Conservation (phyloP, 139 green algal species). For the Axilococcus clingmanii region DNA sequence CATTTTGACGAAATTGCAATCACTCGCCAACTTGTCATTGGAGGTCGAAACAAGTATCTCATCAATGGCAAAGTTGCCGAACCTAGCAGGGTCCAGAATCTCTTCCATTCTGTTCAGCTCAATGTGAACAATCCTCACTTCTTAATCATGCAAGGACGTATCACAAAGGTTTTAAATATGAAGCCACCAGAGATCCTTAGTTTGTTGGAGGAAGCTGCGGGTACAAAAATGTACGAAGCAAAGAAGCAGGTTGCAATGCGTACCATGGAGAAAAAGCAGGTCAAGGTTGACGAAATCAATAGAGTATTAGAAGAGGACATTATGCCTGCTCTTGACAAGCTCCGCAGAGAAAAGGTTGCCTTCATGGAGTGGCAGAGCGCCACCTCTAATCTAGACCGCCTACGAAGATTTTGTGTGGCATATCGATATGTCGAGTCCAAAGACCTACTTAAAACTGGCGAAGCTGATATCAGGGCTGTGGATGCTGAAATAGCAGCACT, state of each 20-base stretch:
- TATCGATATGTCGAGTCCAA: slow-evolving; percentile 61
- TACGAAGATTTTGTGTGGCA: slow-evolving; percentile 78
- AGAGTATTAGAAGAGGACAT: slow-evolving; percentile 84
- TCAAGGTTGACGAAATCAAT: slow-evolving; percentile 93
- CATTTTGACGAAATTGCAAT: slow-evolving; percentile 88
- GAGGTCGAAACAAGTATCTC: slow-evolving; percentile 93
- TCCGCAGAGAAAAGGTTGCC: slow-evolving; percentile 66
- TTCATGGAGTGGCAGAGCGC: slow-evolving; percentile 74
- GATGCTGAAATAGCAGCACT: slow-evolving; percentile 11
- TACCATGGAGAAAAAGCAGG: slow-evolving; percentile 92
- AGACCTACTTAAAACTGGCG: slow-evolving; percentile 20
- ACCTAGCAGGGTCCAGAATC: slow-evolving; percentile 85
- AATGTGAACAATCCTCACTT: slow-evolving; percentile 99
- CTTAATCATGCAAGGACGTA: slow-evolving; percentile 99
- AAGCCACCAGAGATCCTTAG: slow-evolving; percentile 94
- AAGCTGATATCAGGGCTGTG: slow-evolving; percentile 7
- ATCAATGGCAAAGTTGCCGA: slow-evolving; percentile 93
- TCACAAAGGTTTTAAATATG: slow-evolving; percentile 99
- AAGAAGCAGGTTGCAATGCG: slow-evolving; percentile 85
- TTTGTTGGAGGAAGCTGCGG: slow-evolving; percentile 93
- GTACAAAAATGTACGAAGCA: slow-evolving; percentile 97
- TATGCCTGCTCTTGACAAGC: slow-evolving; percentile 70
- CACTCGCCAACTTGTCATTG: slow-evolving; percentile 92
- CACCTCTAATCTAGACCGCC: slow-evolving; percentile 35
- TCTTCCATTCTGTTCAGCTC: slow-evolving; percentile 98